These are phyloP conservation scores for Globisporangium apiculatum DNA, from an alignment of 352 stramenopile genomes.

Conservation along the genomic window DNA sequence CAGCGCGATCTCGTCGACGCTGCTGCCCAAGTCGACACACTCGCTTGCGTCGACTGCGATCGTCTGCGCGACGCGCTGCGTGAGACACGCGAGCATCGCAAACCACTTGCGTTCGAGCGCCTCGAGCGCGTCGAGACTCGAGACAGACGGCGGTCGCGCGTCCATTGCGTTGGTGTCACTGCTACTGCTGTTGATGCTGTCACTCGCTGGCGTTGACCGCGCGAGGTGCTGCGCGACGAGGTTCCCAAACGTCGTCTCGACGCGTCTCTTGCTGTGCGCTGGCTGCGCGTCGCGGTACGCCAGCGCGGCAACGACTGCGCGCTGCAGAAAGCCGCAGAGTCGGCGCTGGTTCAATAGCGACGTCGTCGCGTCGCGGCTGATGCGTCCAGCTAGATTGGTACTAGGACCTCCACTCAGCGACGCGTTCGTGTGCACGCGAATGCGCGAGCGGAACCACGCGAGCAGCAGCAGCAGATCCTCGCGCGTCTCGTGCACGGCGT, in stretches of 20 bases:
- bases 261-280: slow-evolving; percentile 26
- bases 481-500: slow-evolving; percentile 40
- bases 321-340: slow-evolving; percentile 46
- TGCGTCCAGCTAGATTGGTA: neutral
- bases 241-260: slow-evolving; percentile 71
- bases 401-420: slow-evolving; percentile 6
- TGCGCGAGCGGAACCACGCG: slow-evolving; percentile 52
- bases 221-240: slow-evolving; percentile 29
- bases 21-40: slow-evolving; percentile 23
- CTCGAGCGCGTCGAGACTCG: slow-evolving; percentile 9
- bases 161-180: too few species aligned
- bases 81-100: slow-evolving; percentile 22
- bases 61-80: slow-evolving; percentile 12
- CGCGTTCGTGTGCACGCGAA: slow-evolving; percentile 49
- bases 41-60: slow-evolving; percentile 17
- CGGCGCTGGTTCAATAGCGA: slow-evolving; percentile 54
- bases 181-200: neutral
- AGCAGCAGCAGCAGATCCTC: slow-evolving; percentile 63
- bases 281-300: slow-evolving; percentile 35
- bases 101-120: slow-evolving; percentile 37
- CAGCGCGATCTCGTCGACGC: slow-evolving; percentile 33
- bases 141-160: slow-evolving; percentile 2
- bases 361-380: slow-evolving; percentile 15
- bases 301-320: slow-evolving; percentile 27
- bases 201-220: neutral